phyloP scores from a whole-genome alignment of 2,329 filamentous ascomycete species.

The Microcera coccophila region DNA sequence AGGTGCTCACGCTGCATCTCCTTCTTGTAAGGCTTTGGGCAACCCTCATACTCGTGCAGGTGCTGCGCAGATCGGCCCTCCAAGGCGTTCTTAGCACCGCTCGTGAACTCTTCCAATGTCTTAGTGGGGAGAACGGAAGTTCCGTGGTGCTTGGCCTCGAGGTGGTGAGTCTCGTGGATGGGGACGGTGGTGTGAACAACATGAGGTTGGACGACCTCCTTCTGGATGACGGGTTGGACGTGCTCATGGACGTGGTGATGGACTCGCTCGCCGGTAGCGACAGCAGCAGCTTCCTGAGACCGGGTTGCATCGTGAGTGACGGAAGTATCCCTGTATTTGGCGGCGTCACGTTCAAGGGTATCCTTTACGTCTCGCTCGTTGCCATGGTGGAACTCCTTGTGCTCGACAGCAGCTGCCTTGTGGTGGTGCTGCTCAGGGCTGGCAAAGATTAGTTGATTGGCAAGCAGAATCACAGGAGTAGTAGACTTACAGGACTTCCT shows the following conservation, averaged over 20 bases:
- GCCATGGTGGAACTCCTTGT: slow-evolving; percentile 59
- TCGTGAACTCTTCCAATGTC: slow-evolving; percentile 60
- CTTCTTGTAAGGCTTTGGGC: slow-evolving; percentile 41
- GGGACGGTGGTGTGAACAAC: slow-evolving; percentile 70
- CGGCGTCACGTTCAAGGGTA: slow-evolving; percentile 49
- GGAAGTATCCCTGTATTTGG: slow-evolving; percentile 28
- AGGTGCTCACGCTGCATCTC: slow-evolving; percentile 10
- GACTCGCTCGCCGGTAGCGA: slow-evolving; percentile 28
- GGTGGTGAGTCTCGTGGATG: slow-evolving; percentile 68
- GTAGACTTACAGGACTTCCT: slow-evolving; percentile 40
- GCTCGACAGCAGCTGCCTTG: slow-evolving; percentile 55
- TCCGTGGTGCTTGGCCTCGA: slow-evolving; percentile 61
- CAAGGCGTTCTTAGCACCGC: slow-evolving; percentile 45
- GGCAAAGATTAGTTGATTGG: neutral
- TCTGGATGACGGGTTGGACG: slow-evolving; percentile 67
- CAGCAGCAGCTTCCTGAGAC: slow-evolving; percentile 22
- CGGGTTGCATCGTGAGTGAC: slow-evolving; percentile 30
- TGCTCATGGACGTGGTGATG: slow-evolving; percentile 58
- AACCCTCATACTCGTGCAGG: slow-evolving; percentile 58
- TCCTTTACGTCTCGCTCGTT: slow-evolving; percentile 45
- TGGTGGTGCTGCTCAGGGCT: slow-evolving; percentile 60
- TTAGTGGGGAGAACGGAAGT: slow-evolving; percentile 61
- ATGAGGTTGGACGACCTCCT: slow-evolving; percentile 63
- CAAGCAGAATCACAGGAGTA: fast-evolving
- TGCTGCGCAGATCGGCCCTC: slow-evolving; percentile 49